Percentiles rank a stretch among this genome's conserved stretches.
Evolutionary conservation across 331 rosid genomes (phyloP).

Genomic region (Malus hybrid): DNA sequence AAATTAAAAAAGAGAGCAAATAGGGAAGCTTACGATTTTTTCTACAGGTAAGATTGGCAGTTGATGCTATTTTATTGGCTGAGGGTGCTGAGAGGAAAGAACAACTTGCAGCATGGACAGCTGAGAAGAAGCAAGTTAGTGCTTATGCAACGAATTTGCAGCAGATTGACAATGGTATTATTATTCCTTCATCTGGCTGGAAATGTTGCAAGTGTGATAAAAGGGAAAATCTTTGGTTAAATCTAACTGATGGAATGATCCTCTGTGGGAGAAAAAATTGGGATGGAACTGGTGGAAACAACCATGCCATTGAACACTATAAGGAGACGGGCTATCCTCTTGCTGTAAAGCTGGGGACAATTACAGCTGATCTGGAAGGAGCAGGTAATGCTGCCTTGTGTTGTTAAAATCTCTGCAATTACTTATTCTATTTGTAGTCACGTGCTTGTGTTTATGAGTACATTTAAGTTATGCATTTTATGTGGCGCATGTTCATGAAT

Average conservation of each 20-base stretch:
- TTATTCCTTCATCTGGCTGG: constrained; percentile 88
- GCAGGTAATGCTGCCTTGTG: constrained; percentile 62
- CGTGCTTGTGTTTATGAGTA: neutral
- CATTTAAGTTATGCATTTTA: neutral
- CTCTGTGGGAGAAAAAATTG: constrained; percentile 92
- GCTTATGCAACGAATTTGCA: constrained; percentile 55
- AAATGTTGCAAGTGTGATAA: constrained; percentile 83
- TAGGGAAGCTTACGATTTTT: constrained; percentile 1
- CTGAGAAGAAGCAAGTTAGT: constrained; percentile 62
- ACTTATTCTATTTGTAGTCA: neutral
- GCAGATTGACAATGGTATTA: constrained; percentile 71
- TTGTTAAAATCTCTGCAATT: neutral
- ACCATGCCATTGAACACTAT: constrained; percentile 84
- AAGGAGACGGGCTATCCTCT: constrained; percentile 76
- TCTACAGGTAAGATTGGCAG: constrained; percentile 87
- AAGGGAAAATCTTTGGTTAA: constrained; percentile 88
- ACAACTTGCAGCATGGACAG: constrained; percentile 90
- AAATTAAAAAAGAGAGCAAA: neutral
- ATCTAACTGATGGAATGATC: constrained; percentile 80
- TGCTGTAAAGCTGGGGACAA: constrained; percentile 94
- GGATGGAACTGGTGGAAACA: constrained; percentile 95
- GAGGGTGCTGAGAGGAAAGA: constrained; percentile 91
- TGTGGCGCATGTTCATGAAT: neutral
- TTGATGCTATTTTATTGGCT: constrained; percentile 64
- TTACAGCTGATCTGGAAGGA: constrained; percentile 91